Base-by-base conservation (phyloP, 2,329 filamentous ascomycete genomes). In the Leptodontidium sp. region DNA sequence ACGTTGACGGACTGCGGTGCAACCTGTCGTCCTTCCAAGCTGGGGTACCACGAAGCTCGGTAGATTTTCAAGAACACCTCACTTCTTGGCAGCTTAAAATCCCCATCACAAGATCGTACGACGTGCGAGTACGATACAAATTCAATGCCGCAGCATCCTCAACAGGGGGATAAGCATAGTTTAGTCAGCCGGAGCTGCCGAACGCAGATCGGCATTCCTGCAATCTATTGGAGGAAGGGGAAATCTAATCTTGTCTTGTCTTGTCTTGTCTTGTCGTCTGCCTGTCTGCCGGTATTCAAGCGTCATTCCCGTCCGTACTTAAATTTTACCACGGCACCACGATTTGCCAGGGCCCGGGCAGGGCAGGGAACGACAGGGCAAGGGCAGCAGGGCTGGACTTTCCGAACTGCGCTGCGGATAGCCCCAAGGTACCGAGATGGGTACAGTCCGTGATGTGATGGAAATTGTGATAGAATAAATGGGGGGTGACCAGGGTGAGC, bases 341-440 rank as follows among this genome's bases (percentile, higher is more conserved):
- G 32, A 17, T 55, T 55, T 55, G 61, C 6, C 29, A 38, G 35
- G 59, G 43, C 15, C 15, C 29, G 29, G 29, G 6, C 29, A 32
- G 29, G 29, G 29, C 29, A 32, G 29, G 29, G 29, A 3, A 32
- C 29, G 29, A 32, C 29, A 32, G 29, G 29, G 29, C 29, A 32
- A 32, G 29, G 29, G 29, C 29, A 32, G 29, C 29, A 32, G 29
- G 29, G 29, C 29, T 32, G 43, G 47, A n/a, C 35, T 52, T 21
- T 63, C 61, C 61, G 61, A 24, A 32, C 21, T 55, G 17, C 38
- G 38, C 5, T 11, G 59, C 35, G 32, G 49, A 55, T 21, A 32
- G 21, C 38, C 57, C 40, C 26, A n/a, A 24, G 21, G 29, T 55
- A n/a, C 62, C 62, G 29, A 64, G 62, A 55, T 64, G 62, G 62